Conservation (phyloP, 163 green algal genomes). For the Scenedesmus sp. region DNA sequence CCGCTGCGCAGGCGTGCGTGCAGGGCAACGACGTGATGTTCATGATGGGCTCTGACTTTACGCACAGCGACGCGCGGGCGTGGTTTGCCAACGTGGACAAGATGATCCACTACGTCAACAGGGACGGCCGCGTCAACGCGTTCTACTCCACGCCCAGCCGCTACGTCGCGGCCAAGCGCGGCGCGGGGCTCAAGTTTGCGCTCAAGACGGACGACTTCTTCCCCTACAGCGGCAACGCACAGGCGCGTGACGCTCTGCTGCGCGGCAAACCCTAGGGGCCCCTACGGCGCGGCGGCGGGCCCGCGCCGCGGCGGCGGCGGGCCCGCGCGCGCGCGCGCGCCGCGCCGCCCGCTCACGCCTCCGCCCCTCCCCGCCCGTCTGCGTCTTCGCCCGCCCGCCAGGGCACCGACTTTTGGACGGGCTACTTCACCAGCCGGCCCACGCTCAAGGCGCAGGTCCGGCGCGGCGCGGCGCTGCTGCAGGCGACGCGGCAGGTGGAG, state of each 20-base stretch:
- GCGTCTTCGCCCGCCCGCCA: neutral
- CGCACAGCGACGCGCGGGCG: constrained; percentile 63
- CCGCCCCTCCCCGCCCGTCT: too few species aligned
- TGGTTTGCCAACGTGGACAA: constrained; percentile 87
- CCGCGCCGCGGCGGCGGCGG: too few species aligned
- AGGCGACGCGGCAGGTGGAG: constrained; percentile 63
- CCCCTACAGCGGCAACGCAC: constrained; percentile 79
- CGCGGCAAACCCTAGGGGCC: too few species aligned
- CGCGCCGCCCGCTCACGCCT: neutral
- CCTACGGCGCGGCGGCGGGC: too few species aligned
- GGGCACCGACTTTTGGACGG: constrained; percentile 80
- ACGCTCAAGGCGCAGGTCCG: constrained; percentile 77
- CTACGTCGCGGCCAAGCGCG: constrained; percentile 80
- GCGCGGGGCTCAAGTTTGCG: constrained; percentile 56
- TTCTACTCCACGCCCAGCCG: constrained; percentile 84
- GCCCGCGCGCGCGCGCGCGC: too few species aligned
- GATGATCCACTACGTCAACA: constrained; percentile 33
- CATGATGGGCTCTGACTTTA: constrained; percentile 85
- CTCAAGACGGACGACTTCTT: constrained; percentile 91
- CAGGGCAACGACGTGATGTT: constrained; percentile 75
- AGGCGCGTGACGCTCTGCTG: too few species aligned
- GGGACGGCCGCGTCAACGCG: constrained; percentile 71
- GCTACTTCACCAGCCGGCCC: constrained; percentile 86
- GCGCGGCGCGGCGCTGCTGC: constrained; percentile 59
- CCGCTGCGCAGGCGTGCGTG: too few species aligned